Evolutionary conservation across 176 grass and related monocot species (phyloP), one percentile per base, ranked within the genome.

Genomic region (barley (Hordeum vulgare)): DNA sequence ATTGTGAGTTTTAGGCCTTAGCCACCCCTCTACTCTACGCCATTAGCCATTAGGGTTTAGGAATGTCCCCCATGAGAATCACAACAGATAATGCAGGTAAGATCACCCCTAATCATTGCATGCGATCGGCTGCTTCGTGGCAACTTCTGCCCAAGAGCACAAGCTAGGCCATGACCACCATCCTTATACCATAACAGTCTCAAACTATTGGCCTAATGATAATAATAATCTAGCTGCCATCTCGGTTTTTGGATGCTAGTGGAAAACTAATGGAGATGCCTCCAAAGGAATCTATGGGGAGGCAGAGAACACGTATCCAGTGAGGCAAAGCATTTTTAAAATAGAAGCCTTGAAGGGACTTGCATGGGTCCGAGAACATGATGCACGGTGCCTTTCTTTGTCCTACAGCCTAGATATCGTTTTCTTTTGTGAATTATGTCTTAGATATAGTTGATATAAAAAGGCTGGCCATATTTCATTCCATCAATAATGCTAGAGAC

Each of bases 221-320:
- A 51, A 51, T 51, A 51, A 36, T 86, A 80, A 86, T 86, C 45
- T 90, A 79, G 66, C 74, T 86, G 74, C 59, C 84, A 79, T 83
- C 74, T 86, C 15, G 45, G 26, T 78, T 47, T 82, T 78, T 78
- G 42, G 42, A 44, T 39, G 21, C 34, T 36, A 66, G 57, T 7
- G 41, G 20, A 82, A 90, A 90, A 73, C 15, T 31, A 47, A 14
- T 39, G 7, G 20, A 57, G 58, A 66, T 86, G 74, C 84, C 84
- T 66, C 88, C 84, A 83, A 75, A 79, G 67, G 88, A 83, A 90
- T 86, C 80, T 83, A 75, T 86, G 21, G 74, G 84, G 59, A 71
- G 44, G 12, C 73, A 86, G 60, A 86, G 34, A 79, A 74, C 84
- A 79, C 75, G 59, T 61, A 86, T 78, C 80, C 84, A 83, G 84